These are phyloP conservation scores for Monosporascus ibericus DNA, from an alignment of 2,329 filamentous ascomycete genomes.

Conservation along the genomic window DNA sequence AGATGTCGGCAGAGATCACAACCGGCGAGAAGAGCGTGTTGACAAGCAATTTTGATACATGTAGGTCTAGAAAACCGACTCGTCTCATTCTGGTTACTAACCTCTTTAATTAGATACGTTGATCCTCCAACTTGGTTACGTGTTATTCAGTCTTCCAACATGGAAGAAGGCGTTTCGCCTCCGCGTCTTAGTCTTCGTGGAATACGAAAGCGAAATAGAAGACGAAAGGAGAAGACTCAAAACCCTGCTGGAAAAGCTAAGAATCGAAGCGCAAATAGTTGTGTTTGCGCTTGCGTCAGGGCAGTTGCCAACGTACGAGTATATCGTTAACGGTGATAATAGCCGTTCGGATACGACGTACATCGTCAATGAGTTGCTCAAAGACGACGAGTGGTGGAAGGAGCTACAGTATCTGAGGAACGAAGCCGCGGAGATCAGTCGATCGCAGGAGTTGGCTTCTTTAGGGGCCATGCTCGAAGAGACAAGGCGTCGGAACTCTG, in stretches of 20 bases:
- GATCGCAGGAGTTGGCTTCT: constrained; percentile 37
- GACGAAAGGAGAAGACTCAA: constrained; percentile 70
- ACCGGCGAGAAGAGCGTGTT: constrained; percentile 61
- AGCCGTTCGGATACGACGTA: constrained; percentile 49
- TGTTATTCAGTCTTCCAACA: constrained; percentile 71
- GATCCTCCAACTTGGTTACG: constrained; percentile 82
- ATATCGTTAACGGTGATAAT: constrained; percentile 67
- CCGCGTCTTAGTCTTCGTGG: constrained; percentile 80
- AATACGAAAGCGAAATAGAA: constrained; percentile 77
- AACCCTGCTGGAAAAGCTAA: constrained; percentile 69
- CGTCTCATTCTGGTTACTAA: not conserved
- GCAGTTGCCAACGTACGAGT: constrained; percentile 64
- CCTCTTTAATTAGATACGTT: constrained; percentile 50
- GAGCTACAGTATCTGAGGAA: constrained; percentile 57
- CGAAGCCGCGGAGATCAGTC: constrained; percentile 29
- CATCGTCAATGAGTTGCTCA: constrained; percentile 59
- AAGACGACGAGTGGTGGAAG: constrained; percentile 77
- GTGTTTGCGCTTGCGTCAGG: constrained; percentile 81
- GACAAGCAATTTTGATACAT: constrained; percentile 89
- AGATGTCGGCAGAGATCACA: constrained; percentile 81
- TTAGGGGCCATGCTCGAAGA: constrained; percentile 39
- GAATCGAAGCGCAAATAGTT: constrained; percentile 72
- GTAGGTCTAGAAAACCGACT: constrained; percentile 38
- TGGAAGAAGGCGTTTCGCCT: constrained; percentile 71
- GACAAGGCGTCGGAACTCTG: constrained; percentile 37